phyloP scores from a whole-genome alignment of 2,329 filamentous ascomycete genomes.

The Colletotrichum endophyticum region DNA sequence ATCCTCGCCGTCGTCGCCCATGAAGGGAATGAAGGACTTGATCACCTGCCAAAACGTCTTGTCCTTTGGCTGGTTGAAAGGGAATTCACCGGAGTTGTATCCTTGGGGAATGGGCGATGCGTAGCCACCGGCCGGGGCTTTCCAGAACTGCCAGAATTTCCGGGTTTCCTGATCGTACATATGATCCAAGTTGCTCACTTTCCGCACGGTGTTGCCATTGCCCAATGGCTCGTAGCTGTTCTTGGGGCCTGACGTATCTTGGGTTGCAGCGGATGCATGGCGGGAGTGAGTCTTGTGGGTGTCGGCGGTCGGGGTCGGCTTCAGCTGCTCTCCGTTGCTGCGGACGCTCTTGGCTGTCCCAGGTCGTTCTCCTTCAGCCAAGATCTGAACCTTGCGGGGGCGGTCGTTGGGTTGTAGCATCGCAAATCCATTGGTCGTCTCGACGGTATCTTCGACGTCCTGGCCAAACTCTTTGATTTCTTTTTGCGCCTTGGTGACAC shows the following conservation, averaged over 20 bases:
- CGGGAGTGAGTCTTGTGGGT: conserved; percentile 38
- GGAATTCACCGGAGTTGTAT: conserved; percentile 47
- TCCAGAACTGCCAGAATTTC: conserved; percentile 70
- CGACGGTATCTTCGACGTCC: conserved; percentile 57
- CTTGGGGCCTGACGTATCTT: conserved; percentile 38
- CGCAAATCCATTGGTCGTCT: conserved; percentile 60
- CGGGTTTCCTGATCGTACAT: conserved; percentile 51
- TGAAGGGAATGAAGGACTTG: conserved; percentile 54
- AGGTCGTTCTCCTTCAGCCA: conserved; percentile 35
- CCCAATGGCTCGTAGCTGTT: conserved; percentile 33
- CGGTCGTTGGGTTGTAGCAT: conserved; percentile 27
- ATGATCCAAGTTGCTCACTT: conserved; percentile 51
- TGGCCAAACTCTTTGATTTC: conserved; percentile 53
- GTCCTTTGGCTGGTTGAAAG: conserved; percentile 41
- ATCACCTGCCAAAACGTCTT: conserved; percentile 58
- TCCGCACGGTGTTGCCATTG: conserved; percentile 58
- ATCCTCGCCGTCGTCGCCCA: conserved; percentile 42
- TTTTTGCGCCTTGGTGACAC: conserved; percentile 46
- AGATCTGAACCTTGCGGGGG: conserved; percentile 33
- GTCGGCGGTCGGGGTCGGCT: conserved; percentile 32
- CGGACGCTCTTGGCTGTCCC: background rate
- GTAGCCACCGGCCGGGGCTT: conserved; percentile 65
- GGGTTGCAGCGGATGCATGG: conserved; percentile 41
- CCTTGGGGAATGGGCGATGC: conserved; percentile 66
- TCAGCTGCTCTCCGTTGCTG: background rate